Evolutionary conservation across 2,329 filamentous ascomycete species (phyloP).

Genomic region (Beauveria varroae): DNA sequence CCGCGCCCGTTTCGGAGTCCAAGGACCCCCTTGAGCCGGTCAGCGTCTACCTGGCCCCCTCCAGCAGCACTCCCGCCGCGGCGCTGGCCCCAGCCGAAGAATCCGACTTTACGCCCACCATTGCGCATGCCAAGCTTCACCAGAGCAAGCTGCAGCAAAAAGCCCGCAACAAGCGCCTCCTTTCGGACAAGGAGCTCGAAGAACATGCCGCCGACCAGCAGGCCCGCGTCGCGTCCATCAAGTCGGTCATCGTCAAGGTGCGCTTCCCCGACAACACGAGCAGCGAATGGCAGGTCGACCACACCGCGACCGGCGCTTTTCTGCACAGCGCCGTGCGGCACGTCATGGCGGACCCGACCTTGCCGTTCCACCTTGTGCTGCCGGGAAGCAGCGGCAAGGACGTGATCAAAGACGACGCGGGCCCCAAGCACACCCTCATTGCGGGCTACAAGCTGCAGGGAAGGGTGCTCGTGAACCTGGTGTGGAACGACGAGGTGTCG

Average conservation of each 20-base stretch:
- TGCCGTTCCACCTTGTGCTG: constrained; percentile 66
- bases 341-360: constrained; percentile 57
- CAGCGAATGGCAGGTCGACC: constrained; percentile 63
- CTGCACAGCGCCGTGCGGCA: constrained; percentile 68
- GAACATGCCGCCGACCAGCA: constrained; percentile 59
- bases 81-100: constrained; percentile 61
- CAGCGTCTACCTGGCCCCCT: constrained; percentile 71
- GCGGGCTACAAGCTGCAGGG: constrained; percentile 62
- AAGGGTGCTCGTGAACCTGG: constrained; percentile 65
- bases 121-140: constrained; percentile 67
- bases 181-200: constrained; percentile 74
- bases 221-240: constrained; percentile 57
- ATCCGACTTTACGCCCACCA: constrained; percentile 66
- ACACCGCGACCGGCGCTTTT: constrained; percentile 58
- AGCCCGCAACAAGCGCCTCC: constrained; percentile 67
- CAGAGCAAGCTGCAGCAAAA: constrained; percentile 58
- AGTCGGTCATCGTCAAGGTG: constrained; percentile 66
- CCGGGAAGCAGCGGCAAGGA: constrained; percentile 41
- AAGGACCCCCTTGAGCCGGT: constrained; percentile 43
- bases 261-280: constrained; percentile 83
- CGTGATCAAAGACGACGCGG: constrained; percentile 38
- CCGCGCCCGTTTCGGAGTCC: neutral
- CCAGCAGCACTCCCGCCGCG: constrained; percentile 65
- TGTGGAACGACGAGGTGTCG: constrained; percentile 62
- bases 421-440: constrained; percentile 53